phyloP scores from a whole-genome alignment of 805 yeast species.

The Blastobotrys robertii region DNA sequence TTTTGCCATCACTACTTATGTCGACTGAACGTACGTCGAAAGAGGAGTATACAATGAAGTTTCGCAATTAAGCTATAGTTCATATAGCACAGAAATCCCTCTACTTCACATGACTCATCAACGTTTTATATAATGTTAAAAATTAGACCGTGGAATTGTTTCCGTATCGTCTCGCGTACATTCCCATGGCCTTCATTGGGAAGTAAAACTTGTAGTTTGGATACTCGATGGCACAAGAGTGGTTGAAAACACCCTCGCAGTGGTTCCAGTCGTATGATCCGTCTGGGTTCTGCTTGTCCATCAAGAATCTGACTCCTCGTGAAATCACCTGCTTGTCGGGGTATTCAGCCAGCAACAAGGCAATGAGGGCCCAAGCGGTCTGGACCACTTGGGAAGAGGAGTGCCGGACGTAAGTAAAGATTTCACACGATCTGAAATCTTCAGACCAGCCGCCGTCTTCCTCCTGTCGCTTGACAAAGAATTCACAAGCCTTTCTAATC shows the following conservation, averaged over 20 bases:
- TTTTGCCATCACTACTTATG: too few species aligned
- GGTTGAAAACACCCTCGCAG: conserved; percentile 94
- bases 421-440: conserved; percentile 81
- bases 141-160: neutral
- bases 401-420: conserved; percentile 62
- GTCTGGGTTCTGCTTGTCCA: conserved; percentile 52
- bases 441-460: conserved; percentile 98
- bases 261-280: conserved; percentile 86
- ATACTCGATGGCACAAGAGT: conserved; percentile 87
- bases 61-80: too few species aligned
- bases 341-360: conserved; percentile 67
- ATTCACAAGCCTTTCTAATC: conserved; percentile 77
- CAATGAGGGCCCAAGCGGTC: conserved; percentile 88
- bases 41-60: too few species aligned
- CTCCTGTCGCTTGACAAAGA: conserved; percentile 63
- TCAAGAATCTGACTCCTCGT: conserved; percentile 51
- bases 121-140: too few species aligned
- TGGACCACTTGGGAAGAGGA: conserved; percentile 65
- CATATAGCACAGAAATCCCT: too few species aligned
- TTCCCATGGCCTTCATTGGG: conserved; percentile 87
- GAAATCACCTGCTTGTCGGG: conserved; percentile 58
- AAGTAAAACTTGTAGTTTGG: conserved; percentile 87
- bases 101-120: too few species aligned
- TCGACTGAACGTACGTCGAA: too few species aligned
- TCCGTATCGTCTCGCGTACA: conserved; percentile 34